These are phyloP conservation scores for Nemania sp. DNA, from an alignment of 2,329 filamentous ascomycete genomes.

Conservation along the genomic window DNA sequence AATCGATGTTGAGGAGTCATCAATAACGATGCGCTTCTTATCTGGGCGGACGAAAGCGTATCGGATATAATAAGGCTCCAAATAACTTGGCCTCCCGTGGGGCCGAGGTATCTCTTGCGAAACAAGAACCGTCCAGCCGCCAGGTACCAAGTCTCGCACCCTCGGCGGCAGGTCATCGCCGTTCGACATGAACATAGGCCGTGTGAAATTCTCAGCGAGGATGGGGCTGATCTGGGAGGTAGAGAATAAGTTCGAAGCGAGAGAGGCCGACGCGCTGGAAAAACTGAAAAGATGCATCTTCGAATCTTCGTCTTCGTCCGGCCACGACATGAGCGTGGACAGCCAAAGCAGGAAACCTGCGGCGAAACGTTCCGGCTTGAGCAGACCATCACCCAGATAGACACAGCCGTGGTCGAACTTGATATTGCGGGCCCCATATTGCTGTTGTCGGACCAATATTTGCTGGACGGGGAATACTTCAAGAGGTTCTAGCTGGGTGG, in stretches of 20 bases:
- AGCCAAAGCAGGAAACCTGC: constrained; percentile 19
- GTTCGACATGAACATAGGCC: background rate
- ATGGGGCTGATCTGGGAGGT: constrained; percentile 17
- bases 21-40: background rate
- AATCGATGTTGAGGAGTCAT: background rate
- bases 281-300: constrained; percentile 18
- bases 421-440: background rate
- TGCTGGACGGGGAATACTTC: constrained; percentile 21
- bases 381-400: constrained; percentile 19
- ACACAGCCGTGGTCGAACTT: constrained; percentile 6
- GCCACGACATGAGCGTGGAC: constrained; percentile 1
- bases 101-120: background rate
- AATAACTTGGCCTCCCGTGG: background rate
- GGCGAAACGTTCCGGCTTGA: constrained; percentile 21
- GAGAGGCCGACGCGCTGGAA: constrained; percentile 19
- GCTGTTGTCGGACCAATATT: constrained; percentile 12
- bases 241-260: background rate
- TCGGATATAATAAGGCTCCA: background rate
- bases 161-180: background rate
- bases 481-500: background rate
- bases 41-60: constrained; percentile 21
- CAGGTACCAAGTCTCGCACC: constrained; percentile 16
- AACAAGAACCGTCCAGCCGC: constrained; percentile 16
- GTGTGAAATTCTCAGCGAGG: constrained; percentile 17
- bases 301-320: background rate